Evolutionary conservation across 352 stramenopile genomes (phyloP), one percentile per base, ranked within the genome.

Genomic region (Phytophthora ramorum): DNA sequence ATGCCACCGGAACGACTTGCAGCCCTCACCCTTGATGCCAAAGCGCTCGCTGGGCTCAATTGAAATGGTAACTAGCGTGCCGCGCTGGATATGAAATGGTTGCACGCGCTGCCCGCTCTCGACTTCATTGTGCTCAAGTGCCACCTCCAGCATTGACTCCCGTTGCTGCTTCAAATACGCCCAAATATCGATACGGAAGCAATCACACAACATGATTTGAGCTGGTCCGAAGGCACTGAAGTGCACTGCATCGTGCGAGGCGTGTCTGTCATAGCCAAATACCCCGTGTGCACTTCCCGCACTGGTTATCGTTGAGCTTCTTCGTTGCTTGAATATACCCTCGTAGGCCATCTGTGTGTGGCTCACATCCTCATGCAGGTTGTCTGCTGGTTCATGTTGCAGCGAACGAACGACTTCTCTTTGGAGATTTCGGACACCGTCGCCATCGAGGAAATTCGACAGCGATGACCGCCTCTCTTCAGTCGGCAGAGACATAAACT

Each of bases 181-280:
- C 85, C 85, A 93, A 35, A 93, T 73, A 28, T 93, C 81, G 22
- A 93, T 63, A 1, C 79, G 75, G 66, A 93, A 91, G 16, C 52
- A 63, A 10, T 89, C 78, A 4, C 70, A 73, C 24, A 71, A 44
- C 3, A 67, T 58, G 9, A 86, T 73, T 46, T 87, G 71, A 28
- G 63, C 56, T 6, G 73, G 78, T 6, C 75, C 82, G 45, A 90
- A 93, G 16, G 73, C 79, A 46, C 82, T 91, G 30, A 91, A 81
- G 48, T 80, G 77, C 17, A 91, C 76, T 3, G 71, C 65, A 56
- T 91, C 82, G 0, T 61, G 46, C 7, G 53, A 58, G 20, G 24
- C 13, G 2, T 20, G 41, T 9, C 45, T 61, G 16, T 70, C 47
- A 22, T 34, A 46, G 4, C 24, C 49, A 50, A 67, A 49, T 3